These are phyloP conservation scores for Entonaema liquescens DNA, from an alignment of 495 filamentous ascomycete genomes.

Conservation along the genomic window DNA sequence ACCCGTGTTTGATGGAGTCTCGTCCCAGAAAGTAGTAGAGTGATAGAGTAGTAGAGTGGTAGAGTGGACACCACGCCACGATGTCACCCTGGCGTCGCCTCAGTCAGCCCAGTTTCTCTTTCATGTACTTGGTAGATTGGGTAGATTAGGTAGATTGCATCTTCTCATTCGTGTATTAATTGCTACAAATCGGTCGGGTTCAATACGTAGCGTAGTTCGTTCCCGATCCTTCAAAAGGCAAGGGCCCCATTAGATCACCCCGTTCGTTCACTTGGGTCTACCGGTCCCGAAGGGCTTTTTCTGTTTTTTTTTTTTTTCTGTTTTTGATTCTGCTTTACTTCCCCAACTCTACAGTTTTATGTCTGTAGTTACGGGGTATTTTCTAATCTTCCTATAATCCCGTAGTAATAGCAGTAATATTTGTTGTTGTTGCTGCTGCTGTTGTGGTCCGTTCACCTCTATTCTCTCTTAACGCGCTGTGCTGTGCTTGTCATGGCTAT, in stretches of 20 bases:
- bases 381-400: background rate
- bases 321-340: too few relatives aligned
- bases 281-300: background rate
- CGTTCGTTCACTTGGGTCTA: background rate
- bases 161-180: background rate
- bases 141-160: background rate
- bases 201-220: too few relatives aligned
- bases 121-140: background rate
- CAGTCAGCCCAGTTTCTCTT: background rate
- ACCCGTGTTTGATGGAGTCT: background rate
- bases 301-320: background rate
- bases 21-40: too few relatives aligned
- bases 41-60: too few relatives aligned
- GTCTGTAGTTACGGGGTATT: background rate
- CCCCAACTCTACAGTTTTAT: too few relatives aligned
- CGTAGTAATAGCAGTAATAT: background rate
- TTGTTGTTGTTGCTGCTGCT: background rate
- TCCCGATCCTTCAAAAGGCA: conserved; percentile 19
- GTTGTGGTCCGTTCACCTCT: too few relatives aligned
- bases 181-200: background rate
- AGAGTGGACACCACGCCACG: background rate
- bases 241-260: conserved; percentile 1
- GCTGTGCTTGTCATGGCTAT: conserved; percentile 8
- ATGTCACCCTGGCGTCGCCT: conserved; percentile 3
- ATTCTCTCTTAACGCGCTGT: background rate